Base-by-base conservation (phyloP, 169 alveolate genomes). In the Plasmodium inui region DNA sequence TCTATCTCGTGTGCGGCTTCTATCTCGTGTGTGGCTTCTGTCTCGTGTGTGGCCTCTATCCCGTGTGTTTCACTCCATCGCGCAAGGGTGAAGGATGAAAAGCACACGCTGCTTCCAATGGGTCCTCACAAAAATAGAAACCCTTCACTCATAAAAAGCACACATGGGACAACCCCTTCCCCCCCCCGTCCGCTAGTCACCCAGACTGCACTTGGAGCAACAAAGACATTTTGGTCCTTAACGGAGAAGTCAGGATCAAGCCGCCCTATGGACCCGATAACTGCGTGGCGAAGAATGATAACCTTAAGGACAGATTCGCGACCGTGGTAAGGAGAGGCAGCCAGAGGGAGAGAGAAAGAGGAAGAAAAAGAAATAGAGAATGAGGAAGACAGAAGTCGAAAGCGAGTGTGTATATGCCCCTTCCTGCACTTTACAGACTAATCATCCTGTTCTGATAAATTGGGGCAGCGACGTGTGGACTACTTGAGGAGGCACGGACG, bases 201-300 rank as follows among this genome's bases (percentile, higher is more conserved):
- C 93, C 93, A 10, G 93, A 88, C 50, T 88, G 93, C 57, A 30
- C 82, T 9, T 88, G 93, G 93, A 88, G 50, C 46, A 88, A 78
- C 30, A 74, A 50, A 88, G 93, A 88, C 61, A 88, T 88, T 22
- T 79, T 88, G 14, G 93, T 88, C 19, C 39, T 88, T 19, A 88
- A 88, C 80, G 93, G 93, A 5, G 93, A 88, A 19, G 88, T 88
- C 41, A 50, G 86, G 50, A 88, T 88, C n/a, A 74, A 88, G 30
- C 93, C 85, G 17, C 93, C 93, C 2, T 88, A 88, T 88, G 88
- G 93, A 2, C 93, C 93, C 5, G 88, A 88, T 78, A 57, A 88
- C 46, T 88, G 93, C 46, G 70, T 57, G 61, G 93, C 93, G n/a
- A 88, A 88, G 46, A 88, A 71, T 76, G 93, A 88, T 28, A 88